Base-by-base conservation (phyloP, 305 asterid genomes). In the Plantago coronopus region DNA sequence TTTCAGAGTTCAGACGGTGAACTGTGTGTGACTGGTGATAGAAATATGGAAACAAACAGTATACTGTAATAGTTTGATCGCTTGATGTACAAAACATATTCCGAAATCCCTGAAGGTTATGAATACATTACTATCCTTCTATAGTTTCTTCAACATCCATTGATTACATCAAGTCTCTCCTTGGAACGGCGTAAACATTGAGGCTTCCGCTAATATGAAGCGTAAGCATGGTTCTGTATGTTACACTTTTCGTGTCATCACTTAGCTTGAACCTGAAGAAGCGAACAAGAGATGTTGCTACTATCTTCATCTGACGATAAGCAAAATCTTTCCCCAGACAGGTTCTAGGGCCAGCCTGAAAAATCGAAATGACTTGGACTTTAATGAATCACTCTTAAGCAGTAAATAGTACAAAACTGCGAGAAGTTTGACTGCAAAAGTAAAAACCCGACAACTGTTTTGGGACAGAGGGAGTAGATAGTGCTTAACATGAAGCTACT, bases 261-360 rank as follows among this genome's bases (percentile, higher is more conserved):
- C 74, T 59, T 64, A 83, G 57, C 48, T 65, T 81, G 76, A 83
- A 83, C 69, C 67, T 56, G 81, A 85, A 85, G 81, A 70, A 83
- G 43, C 70, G 74, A 7, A 81, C 59, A 15, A 87, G 84, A 23
- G 80, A 74, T 14, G 80, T 77, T 14, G 94, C 53, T 17, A 78
- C 64, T 27, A 84, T 81, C 81, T 85, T 87, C 89, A 87, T 87
- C 65, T 87, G 94, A 3, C 87, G 74, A 64, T 88, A 85, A 14
- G 91, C 94, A 56, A 87, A 81, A 54, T 85, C 84, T 59, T 72
- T 83, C 2, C 96, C 96, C 63, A 88, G 63, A 63, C 95, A 83
- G 16, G 59, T 77, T 60, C 91, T 60, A 8, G 95, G 96, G 22
- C 94, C 94, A 1, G 85, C 95, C 95, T 83, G 83, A 67, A 68